These are phyloP conservation scores for Coemansia sp. DNA, from an alignment of 192 early-diverging fungal genomes.

Conservation along the genomic window DNA sequence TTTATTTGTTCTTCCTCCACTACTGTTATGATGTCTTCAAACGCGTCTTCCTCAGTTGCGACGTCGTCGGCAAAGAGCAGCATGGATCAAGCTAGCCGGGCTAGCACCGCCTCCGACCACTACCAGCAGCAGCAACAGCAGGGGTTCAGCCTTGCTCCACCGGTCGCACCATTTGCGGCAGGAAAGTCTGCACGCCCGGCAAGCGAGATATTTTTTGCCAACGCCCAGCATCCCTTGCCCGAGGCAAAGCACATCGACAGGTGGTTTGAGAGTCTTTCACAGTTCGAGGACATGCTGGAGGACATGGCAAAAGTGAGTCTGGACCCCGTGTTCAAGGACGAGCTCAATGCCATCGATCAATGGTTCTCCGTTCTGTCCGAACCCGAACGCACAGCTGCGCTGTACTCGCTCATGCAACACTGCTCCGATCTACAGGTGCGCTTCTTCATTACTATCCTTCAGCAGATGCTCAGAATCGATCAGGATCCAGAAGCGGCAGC, in stretches of 20 bases:
- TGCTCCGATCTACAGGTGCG: slow-evolving; percentile 89
- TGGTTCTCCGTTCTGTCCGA: slow-evolving; percentile 92
- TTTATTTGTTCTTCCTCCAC: slow-evolving; percentile 4
- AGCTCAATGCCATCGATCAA: slow-evolving; percentile 88
- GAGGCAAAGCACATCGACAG: slow-evolving; percentile 63
- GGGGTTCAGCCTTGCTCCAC: slow-evolving; percentile 28
- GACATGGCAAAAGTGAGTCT: slow-evolving; percentile 81
- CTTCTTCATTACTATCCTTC: slow-evolving; percentile 91
- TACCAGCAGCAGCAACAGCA: slow-evolving; percentile 12
- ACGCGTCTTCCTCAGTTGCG: slow-evolving; percentile 20
- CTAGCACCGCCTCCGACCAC: slow-evolving; percentile 2
- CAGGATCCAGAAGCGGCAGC: slow-evolving; percentile 57
- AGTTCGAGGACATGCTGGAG: slow-evolving; percentile 89
- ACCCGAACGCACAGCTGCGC: slow-evolving; percentile 86
- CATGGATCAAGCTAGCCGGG: slow-evolving; percentile 2
- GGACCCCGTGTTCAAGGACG: slow-evolving; percentile 85
- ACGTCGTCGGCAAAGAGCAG: slow-evolving; percentile 13
- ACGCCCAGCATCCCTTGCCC: slow-evolving; percentile 47
- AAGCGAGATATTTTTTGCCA: slow-evolving; percentile 51
- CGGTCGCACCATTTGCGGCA: slow-evolving; percentile 32
- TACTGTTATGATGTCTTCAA: slow-evolving; percentile 39
- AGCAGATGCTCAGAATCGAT: slow-evolving; percentile 90
- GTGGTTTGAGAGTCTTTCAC: slow-evolving; percentile 89
- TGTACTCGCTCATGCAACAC: slow-evolving; percentile 90
- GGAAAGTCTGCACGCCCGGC: slow-evolving; percentile 33